Percentiles rank a stretch among this genome's conserved stretches.
These are phyloP conservation scores for Paracorniculantispora psalliotae DNA, from an alignment of 2,329 filamentous ascomycete species.

Conservation along the genomic window DNA sequence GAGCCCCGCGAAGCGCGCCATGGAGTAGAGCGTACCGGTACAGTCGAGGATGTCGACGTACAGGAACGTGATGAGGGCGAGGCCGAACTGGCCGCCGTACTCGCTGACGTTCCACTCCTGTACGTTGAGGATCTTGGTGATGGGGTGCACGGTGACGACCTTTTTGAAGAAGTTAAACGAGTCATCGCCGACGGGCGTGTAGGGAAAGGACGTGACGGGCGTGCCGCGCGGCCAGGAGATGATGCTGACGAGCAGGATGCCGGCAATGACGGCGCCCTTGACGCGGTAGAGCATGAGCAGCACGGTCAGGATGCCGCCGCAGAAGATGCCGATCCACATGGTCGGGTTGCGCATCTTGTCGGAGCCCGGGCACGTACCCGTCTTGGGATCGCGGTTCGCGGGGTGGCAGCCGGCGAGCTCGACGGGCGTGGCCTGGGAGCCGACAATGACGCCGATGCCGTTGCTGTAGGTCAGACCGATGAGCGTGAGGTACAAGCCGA, in stretches of 20 bases:
- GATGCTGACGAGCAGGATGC: slow-evolving; percentile 78
- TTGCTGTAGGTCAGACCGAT: slow-evolving; percentile 75
- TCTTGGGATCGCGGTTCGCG: slow-evolving; percentile 30
- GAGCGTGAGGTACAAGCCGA: slow-evolving; percentile 74
- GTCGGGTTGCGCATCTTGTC: slow-evolving; percentile 78
- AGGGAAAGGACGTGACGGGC: slow-evolving; percentile 73
- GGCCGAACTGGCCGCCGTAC: slow-evolving; percentile 70
- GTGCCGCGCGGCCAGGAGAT: slow-evolving; percentile 83
- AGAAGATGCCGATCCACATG: slow-evolving; percentile 87
- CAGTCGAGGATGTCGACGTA: slow-evolving; percentile 88
- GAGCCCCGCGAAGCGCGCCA: slow-evolving; percentile 77
- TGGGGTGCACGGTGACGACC: slow-evolving; percentile 79
- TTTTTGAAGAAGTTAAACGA: slow-evolving; percentile 83
- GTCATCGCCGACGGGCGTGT: slow-evolving; percentile 62
- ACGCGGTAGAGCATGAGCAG: slow-evolving; percentile 80
- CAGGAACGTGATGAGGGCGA: slow-evolving; percentile 82
- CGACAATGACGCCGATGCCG: slow-evolving; percentile 74
- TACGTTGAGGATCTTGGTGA: slow-evolving; percentile 61
- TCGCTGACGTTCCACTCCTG: slow-evolving; percentile 68
- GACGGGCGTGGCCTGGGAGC: slow-evolving; percentile 61
- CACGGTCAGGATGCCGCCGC: slow-evolving; percentile 73
- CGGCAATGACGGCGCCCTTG: slow-evolving; percentile 80
- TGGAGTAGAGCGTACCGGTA: slow-evolving; percentile 82
- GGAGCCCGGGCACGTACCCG: slow-evolving; percentile 55
- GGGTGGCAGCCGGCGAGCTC: slow-evolving; percentile 67